phyloP scores from a whole-genome alignment of 73 alveolate species.

The Paramecium sexaurelia region DNA sequence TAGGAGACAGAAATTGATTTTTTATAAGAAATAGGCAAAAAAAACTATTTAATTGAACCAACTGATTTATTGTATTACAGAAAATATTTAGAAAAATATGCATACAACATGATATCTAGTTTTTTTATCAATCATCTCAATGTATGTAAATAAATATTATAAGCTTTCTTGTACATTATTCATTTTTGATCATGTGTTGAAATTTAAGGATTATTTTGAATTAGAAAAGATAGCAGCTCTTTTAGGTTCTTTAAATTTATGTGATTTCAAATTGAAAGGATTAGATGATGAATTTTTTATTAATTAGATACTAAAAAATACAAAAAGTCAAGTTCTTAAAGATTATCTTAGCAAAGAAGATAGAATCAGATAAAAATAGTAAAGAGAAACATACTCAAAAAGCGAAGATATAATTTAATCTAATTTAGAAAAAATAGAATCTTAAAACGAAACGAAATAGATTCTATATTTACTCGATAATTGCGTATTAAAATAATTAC shows the following conservation, averaged over 20 bases:
- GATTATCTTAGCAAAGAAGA: slow-evolving; percentile 13
- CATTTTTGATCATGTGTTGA: neutral
- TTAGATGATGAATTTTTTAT: neutral
- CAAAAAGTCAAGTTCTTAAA: neutral
- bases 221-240: neutral
- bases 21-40: neutral
- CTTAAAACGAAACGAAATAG: neutral
- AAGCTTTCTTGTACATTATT: neutral
- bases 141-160: neutral
- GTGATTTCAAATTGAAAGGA: slow-evolving; percentile 15
- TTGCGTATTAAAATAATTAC: neutral
- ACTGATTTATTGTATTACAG: slow-evolving; percentile 10
- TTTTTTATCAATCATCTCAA: neutral
- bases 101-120: neutral
- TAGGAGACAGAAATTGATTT: neutral
- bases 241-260: neutral
- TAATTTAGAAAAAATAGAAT: neutral
- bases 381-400: slow-evolving; percentile 14
- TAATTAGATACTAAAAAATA: neutral
- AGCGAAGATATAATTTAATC: neutral
- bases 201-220: slow-evolving; percentile 8
- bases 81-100: slow-evolving; percentile 52
- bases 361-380: neutral
- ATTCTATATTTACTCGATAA: neutral
- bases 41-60: neutral